Base-by-base conservation (phyloP, 1,139 yeast species). In the Protomyces pachydermus region DNA sequence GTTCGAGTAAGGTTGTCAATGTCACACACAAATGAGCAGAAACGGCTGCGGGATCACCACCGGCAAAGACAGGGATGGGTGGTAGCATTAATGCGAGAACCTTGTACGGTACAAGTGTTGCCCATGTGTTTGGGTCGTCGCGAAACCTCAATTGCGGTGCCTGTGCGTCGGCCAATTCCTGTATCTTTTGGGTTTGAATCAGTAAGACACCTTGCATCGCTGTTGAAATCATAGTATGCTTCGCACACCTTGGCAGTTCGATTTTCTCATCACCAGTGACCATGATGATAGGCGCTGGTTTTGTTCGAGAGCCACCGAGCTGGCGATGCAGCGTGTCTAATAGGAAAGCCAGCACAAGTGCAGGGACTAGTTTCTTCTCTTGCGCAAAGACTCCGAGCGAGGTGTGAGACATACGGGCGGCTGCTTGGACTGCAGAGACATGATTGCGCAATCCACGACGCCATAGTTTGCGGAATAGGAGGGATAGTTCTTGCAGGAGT, bases 371-470 rank as follows among this genome's bases (percentile, higher is more conserved):
- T 55, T 77, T 77, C 10, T 69, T 69, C 14, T 74, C 74, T 0
- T 78, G 68, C 1, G 79, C 71, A 69, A 81, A 82, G 53, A 74
- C 71, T 66, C 79, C 80, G 56, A 79, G 78, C 0, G 86, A 79
- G 18, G 71, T 65, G 0, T 74, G 69, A 0, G 81, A 74, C 1
- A 86, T 74, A 64, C 74, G 76, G 68, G 83, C 85, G 58, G 86
- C 73, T 14, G 88, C 75, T 60, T 85, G 89, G 70, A 83, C 87
- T 0, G 91, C 87, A 0, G 93, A 84, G 1, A 87, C 78, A 71
- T 86, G 90, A 2, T 79, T 74, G 67, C 81, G 81, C 28, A 87
- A 76, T 53, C 76, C 74, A 0, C 81, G 77, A 4, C 86, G 86
- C 93, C 93, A 88, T 4, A 86, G 61, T 67, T 84, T 85, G 65